Evolutionary conservation across 2,329 filamentous ascomycete species (phyloP), one percentile per base, ranked within the genome.

Genomic region (Zarea fungicola): DNA sequence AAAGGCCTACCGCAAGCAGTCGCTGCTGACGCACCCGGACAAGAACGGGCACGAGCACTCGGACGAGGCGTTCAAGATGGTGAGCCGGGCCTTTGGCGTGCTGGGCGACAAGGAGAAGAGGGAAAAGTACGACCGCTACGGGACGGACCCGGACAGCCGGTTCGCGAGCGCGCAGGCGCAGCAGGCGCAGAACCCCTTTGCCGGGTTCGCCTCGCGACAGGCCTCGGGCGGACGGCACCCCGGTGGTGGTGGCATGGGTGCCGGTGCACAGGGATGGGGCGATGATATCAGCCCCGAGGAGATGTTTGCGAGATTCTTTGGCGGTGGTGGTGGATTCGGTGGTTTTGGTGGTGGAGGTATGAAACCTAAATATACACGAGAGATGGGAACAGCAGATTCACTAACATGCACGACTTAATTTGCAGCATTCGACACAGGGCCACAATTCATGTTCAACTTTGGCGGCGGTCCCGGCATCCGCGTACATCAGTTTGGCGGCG

Each of bases 31-130:
- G 52, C 93, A 99, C 75, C 93, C 93, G 55, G 93, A 99, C 75
- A 99, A 99, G 76, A 99, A 99, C 76, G 91, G 91, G 43, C 91
- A 96, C 66, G 85, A 92, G 31, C 83, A 95, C 52, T 92, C 93
- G 48, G 93, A 96, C 65, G 93, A 99, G 73, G 93, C 93, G 26
- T 99, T 99, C 74, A 99, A 99, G 75, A 87, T 96, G 87, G 90
- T 99, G 21, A 87, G 89, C 61, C 80, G 89, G 59, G 93, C 93
- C 14, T 99, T 99, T 66, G 87, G 95, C 59, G 83, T 97, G 45
- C 75, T 99, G 42, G 92, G 89, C 53, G 93, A 99, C 66, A 80
- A 89, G 62, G 92, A 97, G 56, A 97, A 97, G 81, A 86, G 89
- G 63, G 77, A 85, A 14, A 89, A 87, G 67, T 99, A 78, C 64